phyloP scores from a whole-genome alignment of 1,284 basidiomycete species.

The Cutaneotrichosporon dermatis region DNA sequence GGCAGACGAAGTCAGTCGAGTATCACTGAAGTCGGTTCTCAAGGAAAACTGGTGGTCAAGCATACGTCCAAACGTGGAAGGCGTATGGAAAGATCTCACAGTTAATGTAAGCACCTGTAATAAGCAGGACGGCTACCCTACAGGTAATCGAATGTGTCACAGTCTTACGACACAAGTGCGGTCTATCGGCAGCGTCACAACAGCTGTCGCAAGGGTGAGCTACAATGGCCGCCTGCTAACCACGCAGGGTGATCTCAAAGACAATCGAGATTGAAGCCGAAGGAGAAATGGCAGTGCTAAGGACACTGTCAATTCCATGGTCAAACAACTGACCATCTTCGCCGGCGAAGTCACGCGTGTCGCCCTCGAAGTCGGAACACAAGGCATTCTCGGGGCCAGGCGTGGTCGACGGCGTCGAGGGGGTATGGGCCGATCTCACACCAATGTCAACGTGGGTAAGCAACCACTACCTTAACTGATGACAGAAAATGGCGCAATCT shows the following conservation, averaged over 20 bases:
- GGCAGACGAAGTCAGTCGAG: constrained; percentile 92
- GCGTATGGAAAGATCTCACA: constrained; percentile 89
- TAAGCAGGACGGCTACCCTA: constrained; percentile 12
- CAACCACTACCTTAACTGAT: constrained; percentile 7
- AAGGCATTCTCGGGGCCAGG: constrained; percentile 92
- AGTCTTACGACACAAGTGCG: constrained; percentile 92
- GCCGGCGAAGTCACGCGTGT: constrained; percentile 94
- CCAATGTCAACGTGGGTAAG: constrained; percentile 71
- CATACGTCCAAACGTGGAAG: constrained; percentile 91
- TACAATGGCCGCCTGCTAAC: constrained; percentile 14
- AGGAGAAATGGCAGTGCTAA: constrained; percentile 82
- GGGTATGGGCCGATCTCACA: constrained; percentile 87
- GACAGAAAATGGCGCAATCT: constrained; percentile 78
- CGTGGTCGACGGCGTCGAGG: constrained; percentile 88
- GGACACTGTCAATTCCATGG: constrained; percentile 65
- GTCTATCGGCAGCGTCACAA: constrained; percentile 85
- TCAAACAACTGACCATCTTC: constrained; percentile 83
- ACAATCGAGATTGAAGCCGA: constrained; percentile 68
- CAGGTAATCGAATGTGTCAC: constrained; percentile 91
- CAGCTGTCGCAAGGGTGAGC: constrained; percentile 66
- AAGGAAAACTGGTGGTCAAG: constrained; percentile 82
- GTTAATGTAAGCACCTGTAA: constrained; percentile 63
- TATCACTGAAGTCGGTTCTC: constrained; percentile 86
- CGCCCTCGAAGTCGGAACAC: constrained; percentile 84
- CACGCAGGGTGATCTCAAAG: constrained; percentile 51